Evolutionary conservation across 2,329 filamentous ascomycete genomes (phyloP), one percentile per base, ranked within the genome.

Genomic region (Penicillium sp.): DNA sequence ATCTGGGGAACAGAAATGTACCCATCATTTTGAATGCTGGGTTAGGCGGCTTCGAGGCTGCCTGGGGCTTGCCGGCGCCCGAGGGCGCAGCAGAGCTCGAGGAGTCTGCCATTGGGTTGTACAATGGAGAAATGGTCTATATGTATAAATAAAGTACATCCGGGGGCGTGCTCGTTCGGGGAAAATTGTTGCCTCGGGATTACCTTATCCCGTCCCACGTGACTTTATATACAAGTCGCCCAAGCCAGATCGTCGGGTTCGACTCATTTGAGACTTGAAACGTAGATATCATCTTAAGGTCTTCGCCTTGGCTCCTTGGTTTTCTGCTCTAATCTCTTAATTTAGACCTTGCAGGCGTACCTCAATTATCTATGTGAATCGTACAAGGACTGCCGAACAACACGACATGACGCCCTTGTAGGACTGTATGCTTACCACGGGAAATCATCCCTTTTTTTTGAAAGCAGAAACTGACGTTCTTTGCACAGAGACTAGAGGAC

Each of bases 1-100:
- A 32, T 23, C 29, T 31, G 41, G 27, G 39, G 51, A 37, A 46
- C 38, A 25, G 31, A 34, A 23, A 62, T 67, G 56, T 72, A 79
- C 79, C 79, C 77, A 94, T 85, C 82, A 90, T 89, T 60, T 84
- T 84, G 66, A 90, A 83, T 51, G 86, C 88, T 41, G 87, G 88
- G 75, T 93, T 93, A 47, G 82, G 79, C 4, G 65, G 61, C 65
- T 78, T 79, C 35, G 70, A 74, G 45, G 76, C 66, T 59, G 76
- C 71, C 62, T 65, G 61, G 55, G 68, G 65, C 58, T 68, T 71
- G 68, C 74, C 65, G 56, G 72, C 62, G 51, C 73, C 75, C 31
- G 72, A 49, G 37, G 71, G 60, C 35, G 72, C 65, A 38, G 69
- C 66, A 55, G 72, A 65, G 56, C 65, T 72, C 34, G 71, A 64